Evolutionary conservation across 768 basidiomycete species (phyloP).

Genomic region (Collybiopsis luxurians): DNA sequence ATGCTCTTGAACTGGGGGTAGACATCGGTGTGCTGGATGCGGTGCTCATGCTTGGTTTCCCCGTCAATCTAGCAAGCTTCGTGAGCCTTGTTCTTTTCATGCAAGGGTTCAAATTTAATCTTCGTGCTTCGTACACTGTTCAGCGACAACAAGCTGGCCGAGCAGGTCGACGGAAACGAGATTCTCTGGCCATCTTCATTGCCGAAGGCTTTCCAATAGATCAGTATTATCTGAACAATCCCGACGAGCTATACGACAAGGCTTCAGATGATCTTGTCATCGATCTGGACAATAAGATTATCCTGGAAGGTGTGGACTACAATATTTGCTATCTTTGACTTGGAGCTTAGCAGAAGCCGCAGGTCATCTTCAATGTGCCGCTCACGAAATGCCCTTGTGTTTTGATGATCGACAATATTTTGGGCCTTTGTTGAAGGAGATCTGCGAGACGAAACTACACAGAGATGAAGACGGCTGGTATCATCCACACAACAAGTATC

Average conservation of each 20-base stretch:
- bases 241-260: conserved; percentile 67
- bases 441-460: conserved; percentile 60
- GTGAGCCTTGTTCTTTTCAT: no score
- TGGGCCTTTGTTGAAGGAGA: conserved; percentile 51
- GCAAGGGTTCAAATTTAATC: no score
- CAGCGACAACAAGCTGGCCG: conserved; percentile 89
- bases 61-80: conserved; percentile 75
- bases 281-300: conserved; percentile 69
- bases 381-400: conserved; percentile 78
- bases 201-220: conserved; percentile 70
- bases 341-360: conserved; percentile 3
- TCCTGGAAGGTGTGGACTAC: conserved; percentile 56
- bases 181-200: conserved; percentile 75
- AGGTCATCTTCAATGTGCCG: conserved; percentile 87
- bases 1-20: conserved; percentile 88
- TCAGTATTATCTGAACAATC: conserved; percentile 67
- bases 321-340: not conserved
- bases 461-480: conserved; percentile 87
- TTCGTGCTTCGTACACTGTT: not conserved
- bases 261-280: conserved; percentile 61
- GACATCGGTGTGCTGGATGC: conserved; percentile 88
- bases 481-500: conserved; percentile 74
- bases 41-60: conserved; percentile 88
- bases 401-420: conserved; percentile 69
- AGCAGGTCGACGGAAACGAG: conserved; percentile 78